Conservation (phyloP, 2,329 filamentous ascomycete genomes). For the Aspergillus viridinutans region DNA sequence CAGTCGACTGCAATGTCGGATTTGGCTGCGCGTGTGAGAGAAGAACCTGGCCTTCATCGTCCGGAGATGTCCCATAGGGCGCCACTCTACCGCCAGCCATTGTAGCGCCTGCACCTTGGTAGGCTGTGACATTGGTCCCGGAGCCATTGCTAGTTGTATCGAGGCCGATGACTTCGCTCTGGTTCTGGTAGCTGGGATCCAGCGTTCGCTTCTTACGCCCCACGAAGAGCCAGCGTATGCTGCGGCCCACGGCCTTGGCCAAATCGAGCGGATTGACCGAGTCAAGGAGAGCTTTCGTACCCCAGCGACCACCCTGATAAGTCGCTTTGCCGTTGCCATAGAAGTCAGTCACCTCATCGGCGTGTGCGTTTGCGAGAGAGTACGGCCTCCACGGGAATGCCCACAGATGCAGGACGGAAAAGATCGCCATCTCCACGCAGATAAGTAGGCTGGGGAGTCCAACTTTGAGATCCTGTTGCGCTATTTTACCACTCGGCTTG, state of each 20-base stretch:
- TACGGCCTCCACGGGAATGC: constrained; percentile 78
- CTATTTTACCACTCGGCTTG: constrained; percentile 58
- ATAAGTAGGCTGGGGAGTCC: constrained; percentile 74
- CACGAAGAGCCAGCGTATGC: constrained; percentile 75
- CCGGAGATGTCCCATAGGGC: constrained; percentile 22
- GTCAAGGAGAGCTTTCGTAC: constrained; percentile 62
- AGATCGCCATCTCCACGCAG: constrained; percentile 80
- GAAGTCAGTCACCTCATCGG: constrained; percentile 41
- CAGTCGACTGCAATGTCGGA: constrained; percentile 20
- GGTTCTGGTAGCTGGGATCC: constrained; percentile 38
- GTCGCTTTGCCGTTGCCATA: constrained; percentile 43
- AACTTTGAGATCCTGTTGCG: constrained; percentile 72
- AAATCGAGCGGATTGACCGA: constrained; percentile 80
- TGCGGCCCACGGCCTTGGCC: constrained; percentile 71
- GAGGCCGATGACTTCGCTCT: constrained; percentile 26
- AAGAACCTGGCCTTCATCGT: constrained; percentile 38
- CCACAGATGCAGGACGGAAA: constrained; percentile 73
- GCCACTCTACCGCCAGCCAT: constrained; percentile 18
- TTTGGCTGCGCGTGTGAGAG: constrained; percentile 38
- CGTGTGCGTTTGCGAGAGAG: constrained; percentile 45
- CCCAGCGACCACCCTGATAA: constrained; percentile 63
- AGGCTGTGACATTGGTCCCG: constrained; percentile 20
- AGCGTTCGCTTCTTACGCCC: constrained; percentile 54
- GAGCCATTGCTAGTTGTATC: constrained; percentile 15
- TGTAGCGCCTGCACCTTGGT: constrained; percentile 21